Percentiles rank a stretch among this genome's conserved stretches.
Evolutionary conservation across 768 basidiomycete species (phyloP).

Genomic region (Phanerodontia chrysosporium): DNA sequence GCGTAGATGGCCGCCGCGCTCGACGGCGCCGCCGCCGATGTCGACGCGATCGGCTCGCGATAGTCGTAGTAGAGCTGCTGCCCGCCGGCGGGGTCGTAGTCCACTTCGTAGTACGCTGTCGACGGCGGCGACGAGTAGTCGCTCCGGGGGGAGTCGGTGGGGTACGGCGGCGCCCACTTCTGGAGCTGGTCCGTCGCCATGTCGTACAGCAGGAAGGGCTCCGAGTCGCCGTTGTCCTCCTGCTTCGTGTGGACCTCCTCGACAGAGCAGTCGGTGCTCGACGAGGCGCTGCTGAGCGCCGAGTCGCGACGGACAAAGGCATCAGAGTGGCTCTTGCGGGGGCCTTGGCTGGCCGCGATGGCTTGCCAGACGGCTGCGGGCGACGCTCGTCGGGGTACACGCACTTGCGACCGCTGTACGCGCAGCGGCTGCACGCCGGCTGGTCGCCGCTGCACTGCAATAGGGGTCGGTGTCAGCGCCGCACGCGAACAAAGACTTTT

Average conservation of each 20-base stretch:
- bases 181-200: not conserved
- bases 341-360: not conserved
- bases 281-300: not conserved
- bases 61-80: not conserved
- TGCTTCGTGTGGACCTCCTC: not conserved
- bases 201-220: not conserved
- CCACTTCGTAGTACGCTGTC: not conserved
- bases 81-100: not conserved
- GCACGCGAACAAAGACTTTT: not conserved
- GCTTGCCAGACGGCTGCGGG: not conserved
- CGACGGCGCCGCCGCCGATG: not conserved
- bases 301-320: not conserved
- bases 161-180: not conserved
- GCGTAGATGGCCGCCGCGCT: not conserved
- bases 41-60: not conserved
- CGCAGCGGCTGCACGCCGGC: slow-evolving; percentile 32
- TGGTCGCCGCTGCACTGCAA: slow-evolving; percentile 33
- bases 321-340: not conserved
- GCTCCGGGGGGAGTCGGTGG: not conserved
- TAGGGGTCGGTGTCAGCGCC: not conserved
- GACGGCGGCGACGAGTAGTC: not conserved
- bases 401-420: slow-evolving; percentile 30
- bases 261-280: not conserved
- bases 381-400: slow-evolving; percentile 26
- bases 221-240: not conserved